Base-by-base conservation (phyloP, 2,329 filamentous ascomycete genomes). In the Ampelomyces quisqualis region DNA sequence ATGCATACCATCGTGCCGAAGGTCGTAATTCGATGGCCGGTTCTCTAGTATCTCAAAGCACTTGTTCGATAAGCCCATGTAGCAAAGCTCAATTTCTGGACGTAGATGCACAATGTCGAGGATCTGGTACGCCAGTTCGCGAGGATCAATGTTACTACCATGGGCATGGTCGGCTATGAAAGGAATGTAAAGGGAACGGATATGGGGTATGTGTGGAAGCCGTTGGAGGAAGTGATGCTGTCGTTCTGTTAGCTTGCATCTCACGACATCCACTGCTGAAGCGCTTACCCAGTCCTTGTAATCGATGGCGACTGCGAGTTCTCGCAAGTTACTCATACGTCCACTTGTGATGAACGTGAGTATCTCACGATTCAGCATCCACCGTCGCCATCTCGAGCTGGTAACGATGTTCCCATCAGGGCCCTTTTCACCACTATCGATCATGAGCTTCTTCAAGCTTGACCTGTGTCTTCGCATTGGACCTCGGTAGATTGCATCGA, bases 1-100 rank as follows among this genome's bases (percentile, higher is more conserved):
- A 31, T 55, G 50, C 45, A 54, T 54, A 15, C 56, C 51, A 31
- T 67, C 64, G 35, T 60, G 55, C 22, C 65, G 58, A 20, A 66
- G 49, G 24, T 69, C 63, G 39, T 63, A 65, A 38, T 78, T 74
- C 9, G 71, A 74, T 2, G 70, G 70, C 33, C 76, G 72, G 35
- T 76, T 77, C 64, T 93, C 88, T 6, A 90, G 69, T 21, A 93
- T 85, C 64, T 93, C 88, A 58, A 87, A 93, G 67, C 88, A 93
- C 65, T 90, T 90, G 27, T 73, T 74, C n/a, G 77, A 77, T 38
- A 93, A 79, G 13, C 85, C 88, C 54, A 91, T 77, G 59, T 90
- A 91, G 65, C 83, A 88, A 10, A 93, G 74, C 57, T 85, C 82
- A 18, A 90, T 79, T 53, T 90, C 86, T 0, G 86, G 85, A 4